Conservation (phyloP, 202 grass and related monocot genomes). For the Zizania palustris region DNA sequence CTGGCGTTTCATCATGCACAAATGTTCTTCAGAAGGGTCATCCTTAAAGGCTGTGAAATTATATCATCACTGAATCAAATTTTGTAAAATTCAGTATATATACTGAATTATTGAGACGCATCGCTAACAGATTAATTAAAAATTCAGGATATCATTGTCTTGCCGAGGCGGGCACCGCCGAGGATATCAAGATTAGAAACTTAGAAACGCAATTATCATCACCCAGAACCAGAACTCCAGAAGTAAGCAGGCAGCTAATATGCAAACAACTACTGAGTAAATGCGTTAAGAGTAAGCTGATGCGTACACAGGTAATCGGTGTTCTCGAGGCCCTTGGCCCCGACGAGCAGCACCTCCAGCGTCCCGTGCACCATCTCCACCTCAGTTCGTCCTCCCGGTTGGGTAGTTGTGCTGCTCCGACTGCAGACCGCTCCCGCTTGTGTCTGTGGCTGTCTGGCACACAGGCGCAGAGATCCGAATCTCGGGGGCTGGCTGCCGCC, state of each 20-base stretch:
- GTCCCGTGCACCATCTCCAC: constrained; percentile 80
- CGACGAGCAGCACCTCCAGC: constrained; percentile 85
- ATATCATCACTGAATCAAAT: no score
- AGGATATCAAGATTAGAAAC: background rate
- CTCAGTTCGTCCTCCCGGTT: background rate
- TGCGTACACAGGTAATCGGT: constrained; percentile 83
- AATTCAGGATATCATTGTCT: background rate
- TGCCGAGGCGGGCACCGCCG: background rate
- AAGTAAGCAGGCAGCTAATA: no score
- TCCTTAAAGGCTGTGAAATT: no score
- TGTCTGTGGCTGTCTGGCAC: background rate
- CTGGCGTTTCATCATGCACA: background rate
- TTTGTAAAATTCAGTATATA: no score
- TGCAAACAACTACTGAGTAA: background rate
- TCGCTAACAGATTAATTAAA: no score
- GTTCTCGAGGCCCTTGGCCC: constrained; percentile 97
- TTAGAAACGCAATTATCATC: background rate
- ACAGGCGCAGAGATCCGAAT: constrained; percentile 31
- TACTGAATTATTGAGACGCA: no score
- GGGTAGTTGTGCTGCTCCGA: background rate
- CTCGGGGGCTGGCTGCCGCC: background rate
- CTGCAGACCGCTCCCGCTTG: background rate
- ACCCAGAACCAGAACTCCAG: background rate
- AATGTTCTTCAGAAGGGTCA: background rate
- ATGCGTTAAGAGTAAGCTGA: background rate